phyloP scores from a whole-genome alignment of 768 basidiomycete genomes.

The Lyophyllum shimeji region DNA sequence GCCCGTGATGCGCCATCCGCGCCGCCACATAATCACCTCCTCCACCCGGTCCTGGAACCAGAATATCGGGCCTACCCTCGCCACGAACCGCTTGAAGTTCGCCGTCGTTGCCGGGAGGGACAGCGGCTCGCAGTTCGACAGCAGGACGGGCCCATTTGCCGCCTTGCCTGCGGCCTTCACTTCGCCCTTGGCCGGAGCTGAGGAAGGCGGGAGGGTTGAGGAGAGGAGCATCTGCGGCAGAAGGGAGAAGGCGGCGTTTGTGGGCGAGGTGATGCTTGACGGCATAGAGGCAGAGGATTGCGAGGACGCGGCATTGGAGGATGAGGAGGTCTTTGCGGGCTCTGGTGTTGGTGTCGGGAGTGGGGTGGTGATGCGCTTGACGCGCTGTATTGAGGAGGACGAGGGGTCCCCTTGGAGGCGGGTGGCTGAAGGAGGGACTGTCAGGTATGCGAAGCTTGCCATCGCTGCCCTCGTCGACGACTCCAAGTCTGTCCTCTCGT shows the following conservation, averaged over 20 bases:
- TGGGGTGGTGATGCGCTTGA: slow-evolving; percentile 39
- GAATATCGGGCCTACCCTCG: slow-evolving; percentile 75
- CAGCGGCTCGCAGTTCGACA: slow-evolving; percentile 66
- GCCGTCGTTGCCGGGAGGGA: slow-evolving; percentile 75
- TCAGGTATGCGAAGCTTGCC: slow-evolving; percentile 52
- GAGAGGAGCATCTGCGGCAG: slow-evolving; percentile 39
- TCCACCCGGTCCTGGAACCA: slow-evolving; percentile 90
- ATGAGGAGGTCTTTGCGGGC: slow-evolving; percentile 12
- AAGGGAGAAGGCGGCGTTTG: slow-evolving; percentile 23
- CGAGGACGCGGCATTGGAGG: slow-evolving; percentile 17
- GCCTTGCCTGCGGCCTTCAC: slow-evolving; percentile 19
- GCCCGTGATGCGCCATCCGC: slow-evolving; percentile 67
- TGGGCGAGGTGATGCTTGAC: slow-evolving; percentile 22
- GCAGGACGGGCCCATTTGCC: slow-evolving; percentile 33
- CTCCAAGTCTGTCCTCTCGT: too few species aligned
- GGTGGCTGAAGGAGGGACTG: slow-evolving; percentile 40
- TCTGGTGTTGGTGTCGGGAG: slow-evolving; percentile 24
- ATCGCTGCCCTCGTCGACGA: too few species aligned
- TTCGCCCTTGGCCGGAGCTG: slow-evolving; percentile 17
- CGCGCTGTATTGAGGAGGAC: slow-evolving; percentile 31
- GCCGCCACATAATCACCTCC: slow-evolving; percentile 82
- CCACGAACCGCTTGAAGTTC: slow-evolving; percentile 82
- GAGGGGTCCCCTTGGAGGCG: slow-evolving; percentile 28
- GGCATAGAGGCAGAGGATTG: slow-evolving; percentile 20
- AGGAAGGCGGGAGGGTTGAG: slow-evolving; percentile 23